These are phyloP conservation scores for Eucalyptus grandis DNA, from an alignment of 345 rosid species.

Conservation along the genomic window DNA sequence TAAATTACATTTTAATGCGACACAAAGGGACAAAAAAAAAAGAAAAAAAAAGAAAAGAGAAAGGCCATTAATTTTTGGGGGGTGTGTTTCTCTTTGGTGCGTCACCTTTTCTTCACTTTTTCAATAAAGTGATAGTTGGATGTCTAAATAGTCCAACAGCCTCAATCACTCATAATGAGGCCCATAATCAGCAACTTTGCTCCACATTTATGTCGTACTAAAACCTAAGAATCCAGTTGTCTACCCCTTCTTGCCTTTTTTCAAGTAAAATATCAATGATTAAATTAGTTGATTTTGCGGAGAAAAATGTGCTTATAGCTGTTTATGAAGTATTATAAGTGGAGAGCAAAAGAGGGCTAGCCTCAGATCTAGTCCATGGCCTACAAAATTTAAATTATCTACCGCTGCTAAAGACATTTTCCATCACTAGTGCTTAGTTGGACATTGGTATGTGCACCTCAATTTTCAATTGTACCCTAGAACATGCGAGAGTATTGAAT, in stretches of 20 bases:
- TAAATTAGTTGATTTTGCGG: neutral
- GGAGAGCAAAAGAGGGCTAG: neutral
- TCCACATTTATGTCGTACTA: neutral
- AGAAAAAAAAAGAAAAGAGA: neutral
- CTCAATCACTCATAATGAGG: constrained; percentile 13
- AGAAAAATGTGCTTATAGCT: neutral
- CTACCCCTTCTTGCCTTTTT: neutral
- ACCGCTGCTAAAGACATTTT: neutral
- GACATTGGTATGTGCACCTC: neutral
- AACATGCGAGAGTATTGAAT: neutral
- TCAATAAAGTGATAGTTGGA: neutral
- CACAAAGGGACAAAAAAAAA: neutral
- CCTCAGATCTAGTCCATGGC: neutral
- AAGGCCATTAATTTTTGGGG: neutral
- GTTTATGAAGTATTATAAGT: neutral
- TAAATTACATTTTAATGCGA: neutral
- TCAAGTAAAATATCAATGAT: neutral
- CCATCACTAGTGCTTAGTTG: neutral
- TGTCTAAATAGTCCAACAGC: neutral
- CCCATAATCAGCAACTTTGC: constrained; percentile 8
- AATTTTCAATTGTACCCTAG: neutral
- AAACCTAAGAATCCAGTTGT: neutral
- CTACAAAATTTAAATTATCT: neutral
- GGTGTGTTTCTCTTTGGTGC: neutral
- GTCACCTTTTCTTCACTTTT: neutral